Percentiles rank a stretch among this genome's conserved stretches.
Evolutionary conservation across 164 flowering plant species (phyloP).

Genomic region (Sedum album): DNA sequence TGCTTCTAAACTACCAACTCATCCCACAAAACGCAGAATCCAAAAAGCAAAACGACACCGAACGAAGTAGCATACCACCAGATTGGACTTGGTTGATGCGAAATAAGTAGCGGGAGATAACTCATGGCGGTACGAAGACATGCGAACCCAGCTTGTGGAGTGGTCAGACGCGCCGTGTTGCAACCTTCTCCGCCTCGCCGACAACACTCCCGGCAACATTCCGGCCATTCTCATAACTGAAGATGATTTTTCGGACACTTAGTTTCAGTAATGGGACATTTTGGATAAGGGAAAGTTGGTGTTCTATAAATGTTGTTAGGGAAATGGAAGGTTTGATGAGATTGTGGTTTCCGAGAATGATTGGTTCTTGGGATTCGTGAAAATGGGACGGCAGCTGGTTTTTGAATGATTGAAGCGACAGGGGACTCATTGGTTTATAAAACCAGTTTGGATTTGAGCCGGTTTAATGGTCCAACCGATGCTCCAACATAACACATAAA

Average conservation of each 20-base stretch:
- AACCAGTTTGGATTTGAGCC: too few species aligned
- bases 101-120: too few species aligned
- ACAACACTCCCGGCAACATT: slow-evolving; percentile 63
- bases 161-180: slow-evolving; percentile 24
- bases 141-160: slow-evolving; percentile 23
- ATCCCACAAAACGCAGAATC: neutral
- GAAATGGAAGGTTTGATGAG: neutral
- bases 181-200: slow-evolving; percentile 54
- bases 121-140: slow-evolving; percentile 13
- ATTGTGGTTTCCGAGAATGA: neutral
- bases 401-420: neutral
- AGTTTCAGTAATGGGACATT: neutral
- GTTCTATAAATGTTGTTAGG: too few species aligned
- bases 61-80: too few species aligned
- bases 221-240: slow-evolving; percentile 40
- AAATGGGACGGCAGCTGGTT: neutral
- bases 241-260: neutral
- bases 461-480: too few species aligned
- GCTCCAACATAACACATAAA: too few species aligned
- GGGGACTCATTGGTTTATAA: too few species aligned
- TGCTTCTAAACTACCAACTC: too few species aligned
- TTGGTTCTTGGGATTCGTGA: neutral
- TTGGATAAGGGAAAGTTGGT: neutral
- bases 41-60: neutral
- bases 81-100: too few species aligned